Conservation (phyloP, 1,139 yeast species). For the Saccharomyces hybrid region DNA sequence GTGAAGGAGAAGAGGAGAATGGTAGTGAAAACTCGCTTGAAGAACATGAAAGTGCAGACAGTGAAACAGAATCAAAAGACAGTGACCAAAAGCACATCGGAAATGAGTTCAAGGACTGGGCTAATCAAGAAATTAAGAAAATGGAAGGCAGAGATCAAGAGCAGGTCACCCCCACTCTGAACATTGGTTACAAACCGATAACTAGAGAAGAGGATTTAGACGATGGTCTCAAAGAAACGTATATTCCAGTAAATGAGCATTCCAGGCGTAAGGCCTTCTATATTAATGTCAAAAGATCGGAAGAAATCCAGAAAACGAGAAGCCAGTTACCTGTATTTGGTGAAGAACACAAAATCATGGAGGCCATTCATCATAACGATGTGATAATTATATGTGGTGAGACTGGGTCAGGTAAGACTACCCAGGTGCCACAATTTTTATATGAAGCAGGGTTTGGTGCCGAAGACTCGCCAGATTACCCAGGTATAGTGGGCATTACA, state of each 20-base stretch:
- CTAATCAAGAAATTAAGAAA: conserved; percentile 40
- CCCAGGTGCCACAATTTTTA: conserved; percentile 70
- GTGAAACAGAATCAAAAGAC: conserved; percentile 16
- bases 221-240: conserved; percentile 53
- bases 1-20: conserved; percentile 17
- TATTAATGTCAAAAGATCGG: conserved; percentile 59
- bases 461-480: conserved; percentile 49
- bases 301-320: conserved; percentile 58
- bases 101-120: conserved; percentile 48
- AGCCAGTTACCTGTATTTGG: conserved; percentile 78
- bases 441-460: conserved; percentile 85
- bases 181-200: conserved; percentile 42
- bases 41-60: conserved; percentile 11
- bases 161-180: conserved; percentile 43
- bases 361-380: conserved; percentile 88
- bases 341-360: conserved; percentile 93
- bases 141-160: conserved; percentile 52
- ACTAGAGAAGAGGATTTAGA: conserved; percentile 57
- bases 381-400: conserved; percentile 90
- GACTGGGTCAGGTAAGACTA: conserved; percentile 79
- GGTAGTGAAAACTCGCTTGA: conserved; percentile 2
- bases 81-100: conserved; percentile 30
- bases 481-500: conserved; percentile 93
- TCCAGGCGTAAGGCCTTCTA: conserved; percentile 57
- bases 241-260: conserved; percentile 47